These are phyloP conservation scores for Funneliformis geosporum DNA, from an alignment of 192 early-diverging fungal genomes.

Conservation along the genomic window DNA sequence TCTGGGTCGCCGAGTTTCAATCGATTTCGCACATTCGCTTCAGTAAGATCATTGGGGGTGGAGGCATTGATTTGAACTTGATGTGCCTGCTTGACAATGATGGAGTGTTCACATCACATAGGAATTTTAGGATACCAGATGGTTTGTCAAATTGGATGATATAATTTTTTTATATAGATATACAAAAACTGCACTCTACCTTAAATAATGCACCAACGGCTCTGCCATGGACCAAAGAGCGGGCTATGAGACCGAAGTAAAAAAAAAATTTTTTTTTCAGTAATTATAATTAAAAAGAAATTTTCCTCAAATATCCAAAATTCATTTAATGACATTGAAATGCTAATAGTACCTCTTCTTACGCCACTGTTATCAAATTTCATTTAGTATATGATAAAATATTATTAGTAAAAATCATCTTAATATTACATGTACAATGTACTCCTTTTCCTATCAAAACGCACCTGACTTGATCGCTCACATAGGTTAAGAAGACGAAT, in stretches of 20 bases:
- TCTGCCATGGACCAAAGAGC: constrained; percentile 64
- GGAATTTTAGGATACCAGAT: constrained; percentile 36
- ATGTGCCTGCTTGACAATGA: constrained; percentile 32
- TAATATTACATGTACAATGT: no score
- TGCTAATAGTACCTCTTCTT: background rate
- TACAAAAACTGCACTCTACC: constrained; percentile 43
- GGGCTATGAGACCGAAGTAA: constrained; percentile 43
- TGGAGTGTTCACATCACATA: constrained; percentile 32
- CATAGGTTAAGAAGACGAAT: constrained; percentile 58
- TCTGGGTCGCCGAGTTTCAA: constrained; percentile 42
- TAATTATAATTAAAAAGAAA: background rate
- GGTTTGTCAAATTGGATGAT: no score
- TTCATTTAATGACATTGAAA: no score
- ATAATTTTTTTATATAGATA: constrained; percentile 33
- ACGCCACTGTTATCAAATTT: constrained; percentile 29
- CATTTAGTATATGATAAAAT: background rate
- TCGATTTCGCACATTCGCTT: constrained; percentile 42
- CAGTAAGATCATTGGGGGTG: constrained; percentile 42
- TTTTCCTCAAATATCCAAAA: background rate
- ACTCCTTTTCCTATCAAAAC: background rate
- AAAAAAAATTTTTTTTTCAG: no score
- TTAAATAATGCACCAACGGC: constrained; percentile 59
- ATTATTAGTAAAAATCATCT: no score
- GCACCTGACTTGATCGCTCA: constrained; percentile 64
- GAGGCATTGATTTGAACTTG: constrained; percentile 42